Conservation (phyloP, 192 early-diverging fungal genomes). For the Gigaspora rosea region DNA sequence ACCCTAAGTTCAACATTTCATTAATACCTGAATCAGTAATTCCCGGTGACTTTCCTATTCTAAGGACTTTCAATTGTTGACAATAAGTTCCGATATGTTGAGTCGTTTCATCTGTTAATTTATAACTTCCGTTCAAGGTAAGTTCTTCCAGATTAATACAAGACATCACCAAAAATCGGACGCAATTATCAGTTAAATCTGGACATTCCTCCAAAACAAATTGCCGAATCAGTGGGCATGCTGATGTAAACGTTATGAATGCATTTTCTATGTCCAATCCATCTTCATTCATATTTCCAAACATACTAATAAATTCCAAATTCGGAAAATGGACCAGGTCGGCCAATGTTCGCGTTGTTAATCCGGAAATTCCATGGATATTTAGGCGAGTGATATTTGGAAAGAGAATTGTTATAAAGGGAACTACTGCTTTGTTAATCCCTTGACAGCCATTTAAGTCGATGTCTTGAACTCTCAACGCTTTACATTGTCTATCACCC, state of each 20-base stretch:
- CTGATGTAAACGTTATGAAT: background rate
- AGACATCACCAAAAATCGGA: background rate
- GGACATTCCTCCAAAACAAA: background rate
- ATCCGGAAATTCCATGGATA: background rate
- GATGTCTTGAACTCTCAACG: background rate
- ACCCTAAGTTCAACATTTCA: too few relatives aligned
- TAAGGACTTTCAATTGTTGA: background rate
- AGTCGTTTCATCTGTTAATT: background rate
- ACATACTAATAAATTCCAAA: background rate
- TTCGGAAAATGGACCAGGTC: background rate
- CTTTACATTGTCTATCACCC: background rate
- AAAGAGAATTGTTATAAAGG: background rate
- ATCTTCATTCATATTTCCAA: background rate
- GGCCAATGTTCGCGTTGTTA: background rate
- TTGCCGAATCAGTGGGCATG: background rate
- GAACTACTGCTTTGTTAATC: background rate
- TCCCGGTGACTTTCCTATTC: background rate
- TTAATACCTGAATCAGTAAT: conserved; percentile 1
- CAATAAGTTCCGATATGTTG: background rate
- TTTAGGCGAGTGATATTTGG: background rate
- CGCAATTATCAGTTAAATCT: background rate
- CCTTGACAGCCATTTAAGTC: background rate
- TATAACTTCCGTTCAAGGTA: background rate
- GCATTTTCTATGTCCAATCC: background rate
- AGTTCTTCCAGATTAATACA: background rate